Evolutionary conservation across 2,329 filamentous ascomycete genomes (phyloP), one percentile per base, ranked within the genome.

Genomic region (Colletotrichum godetiae): DNA sequence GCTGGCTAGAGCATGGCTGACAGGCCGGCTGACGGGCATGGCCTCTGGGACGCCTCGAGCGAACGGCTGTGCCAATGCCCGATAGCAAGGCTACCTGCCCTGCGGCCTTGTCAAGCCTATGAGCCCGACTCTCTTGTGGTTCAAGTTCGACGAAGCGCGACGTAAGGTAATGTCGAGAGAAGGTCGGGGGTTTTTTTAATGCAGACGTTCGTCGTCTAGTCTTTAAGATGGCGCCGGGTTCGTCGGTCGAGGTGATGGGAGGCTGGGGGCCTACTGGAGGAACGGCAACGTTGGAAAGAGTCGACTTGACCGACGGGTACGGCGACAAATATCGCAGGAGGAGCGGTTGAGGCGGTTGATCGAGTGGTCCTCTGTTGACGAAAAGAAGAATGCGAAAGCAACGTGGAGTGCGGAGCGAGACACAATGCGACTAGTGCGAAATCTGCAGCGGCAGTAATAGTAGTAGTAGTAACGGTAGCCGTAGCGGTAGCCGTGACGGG

Each of bases 1-100:
- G 82, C 81, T 80, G 79, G 78, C 83, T 79, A 84, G 78, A 82
- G 81, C 82, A 83, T 80, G 81, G 83, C 84, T 79, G 81, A 81
- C 76, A 77, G 73, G 75, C 74, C 75, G 77, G 76, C 77, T 79
- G 79, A 81, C 75, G 78, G 77, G 81, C 85, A 87, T 87, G 77
- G 81, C 85, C 87, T 87, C 78, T 83, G 82, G 80, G 80, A 77
- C 77, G 77, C 76, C 75, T 76, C 74, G 74, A 35, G 53, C 57
- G 31, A 37, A 61, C 27, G 73, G 59, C 67, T 46, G 57, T 59
- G 75, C 69, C 75, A 74, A 72, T 58, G 72, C 73, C 70, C 69
- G 63, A 62, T 67, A 64, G 60, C 74, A 73, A 68, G 68, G 72
- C 74, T 72, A 56, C 57, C 66, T 57, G 70, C 59, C 59, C 67